Evolutionary conservation across 106 monocot species (phyloP), one percentile per base, ranked within the genome.

Genomic region (Acorus gramineus): DNA sequence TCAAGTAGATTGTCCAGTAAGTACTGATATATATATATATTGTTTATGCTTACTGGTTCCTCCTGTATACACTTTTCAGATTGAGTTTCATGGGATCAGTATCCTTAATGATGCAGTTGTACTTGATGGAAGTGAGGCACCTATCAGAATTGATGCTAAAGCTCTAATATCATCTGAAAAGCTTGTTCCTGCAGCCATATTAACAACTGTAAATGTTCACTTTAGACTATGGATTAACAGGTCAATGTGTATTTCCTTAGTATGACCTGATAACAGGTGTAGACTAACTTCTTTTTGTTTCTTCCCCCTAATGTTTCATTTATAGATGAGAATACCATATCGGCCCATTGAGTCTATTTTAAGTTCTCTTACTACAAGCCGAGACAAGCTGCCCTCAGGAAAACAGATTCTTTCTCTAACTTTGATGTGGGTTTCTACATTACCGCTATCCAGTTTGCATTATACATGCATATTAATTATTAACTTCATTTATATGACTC

Each of bases 41-140:
- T n/a, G n/a, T 3, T 46, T 6, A 48, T 5, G 10, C 7, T 48
- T n/a, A 4, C 3, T 62, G 46, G 6, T 9, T 45, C 4, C 46
- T 62, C 4, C 55, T 72, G 51, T 12, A 66, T 73, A 44, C 28
- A 28, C 51, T 55, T 70, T 66, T 50, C 63, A 96, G 96, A 69
- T 96, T 71, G 74, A 71, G 10, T 96, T 96, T 77, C 96, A 96
- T 73, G 96, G 96, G 46, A 85, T 96, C 66, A 77, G 69, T 54
- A 70, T 80, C 14, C 77, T 68, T 68, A 52, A 58, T 68, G 76
- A 77, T 46, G 58, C 65, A 65, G 57, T 90, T n/a, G 13, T 76
- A 50, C 74, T 96, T 74, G 96, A 96, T 79, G 96, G 96, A 65
- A 96, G 95, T 80, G 87, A 87, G 53, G 80, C 87, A 68, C 82